These are phyloP conservation scores for Croton laevigatus DNA, from an alignment of 441 rosid genomes.

Conservation along the genomic window DNA sequence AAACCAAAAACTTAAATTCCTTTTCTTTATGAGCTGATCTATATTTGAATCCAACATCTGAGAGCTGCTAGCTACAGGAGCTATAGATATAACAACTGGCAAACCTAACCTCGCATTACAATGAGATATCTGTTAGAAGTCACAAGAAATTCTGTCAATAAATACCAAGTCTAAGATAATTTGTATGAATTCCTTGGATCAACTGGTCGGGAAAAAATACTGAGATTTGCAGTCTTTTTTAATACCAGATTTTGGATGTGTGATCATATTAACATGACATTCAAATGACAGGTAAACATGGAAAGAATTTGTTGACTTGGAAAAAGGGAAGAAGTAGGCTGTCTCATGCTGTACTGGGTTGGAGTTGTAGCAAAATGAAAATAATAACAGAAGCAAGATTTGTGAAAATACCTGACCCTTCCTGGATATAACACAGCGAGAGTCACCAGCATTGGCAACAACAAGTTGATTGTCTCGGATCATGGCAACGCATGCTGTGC, in stretches of 20 bases:
- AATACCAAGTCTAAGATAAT: not conserved
- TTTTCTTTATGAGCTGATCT: too few species aligned
- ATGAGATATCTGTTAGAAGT: not conserved
- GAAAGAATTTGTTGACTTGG: not conserved
- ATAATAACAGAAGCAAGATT: not conserved
- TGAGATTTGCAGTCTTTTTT: not conserved
- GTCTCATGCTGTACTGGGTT: not conserved
- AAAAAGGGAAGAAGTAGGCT: not conserved
- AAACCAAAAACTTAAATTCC: too few species aligned
- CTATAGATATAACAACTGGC: not conserved
- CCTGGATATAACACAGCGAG: conserved; percentile 82
- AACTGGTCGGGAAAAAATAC: not conserved
- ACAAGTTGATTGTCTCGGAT: conserved; percentile 58
- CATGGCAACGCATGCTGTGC: conserved; percentile 87
- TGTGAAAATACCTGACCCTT: conserved; percentile 67
- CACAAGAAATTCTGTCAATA: not conserved
- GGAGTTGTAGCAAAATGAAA: not conserved
- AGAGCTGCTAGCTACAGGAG: not conserved
- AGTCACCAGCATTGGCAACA: conserved; percentile 94
- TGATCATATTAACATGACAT: not conserved
- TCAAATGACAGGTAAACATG: not conserved
- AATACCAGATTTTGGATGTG: not conserved
- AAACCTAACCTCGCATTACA: not conserved
- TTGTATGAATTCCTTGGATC: not conserved
- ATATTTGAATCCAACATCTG: too few species aligned